Percentiles rank a stretch among this genome's conserved stretches.
phyloP scores from a whole-genome alignment of 495 filamentous ascomycete species.

The Talaromyces trachyspermus region DNA sequence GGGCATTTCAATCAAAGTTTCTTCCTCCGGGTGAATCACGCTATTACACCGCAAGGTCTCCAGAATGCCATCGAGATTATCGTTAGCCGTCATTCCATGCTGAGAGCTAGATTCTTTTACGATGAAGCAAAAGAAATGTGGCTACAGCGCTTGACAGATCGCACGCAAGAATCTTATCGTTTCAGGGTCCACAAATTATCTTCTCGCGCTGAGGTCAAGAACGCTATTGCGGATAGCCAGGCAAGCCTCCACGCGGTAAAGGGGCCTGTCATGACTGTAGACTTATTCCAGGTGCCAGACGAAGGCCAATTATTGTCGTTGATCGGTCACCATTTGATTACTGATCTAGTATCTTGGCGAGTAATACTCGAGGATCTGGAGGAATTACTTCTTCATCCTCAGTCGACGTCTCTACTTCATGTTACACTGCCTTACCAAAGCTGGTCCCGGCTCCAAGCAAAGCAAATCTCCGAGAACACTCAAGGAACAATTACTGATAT shows the following conservation, averaged over 20 bases:
- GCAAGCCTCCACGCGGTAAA: slow-evolving; percentile 34
- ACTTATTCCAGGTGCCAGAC: slow-evolving; percentile 43
- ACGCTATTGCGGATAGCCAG: slow-evolving; percentile 31
- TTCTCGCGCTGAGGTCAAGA: slow-evolving; percentile 21
- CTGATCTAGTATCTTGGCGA: slow-evolving; percentile 66
- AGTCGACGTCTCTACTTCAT: slow-evolving; percentile 20
- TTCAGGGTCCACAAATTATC: slow-evolving; percentile 19
- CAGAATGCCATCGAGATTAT: slow-evolving; percentile 48
- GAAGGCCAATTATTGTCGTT: slow-evolving; percentile 50
- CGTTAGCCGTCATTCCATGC: slow-evolving; percentile 61
- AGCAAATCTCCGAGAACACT: slow-evolving; percentile 22
- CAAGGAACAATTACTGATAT: slow-evolving; percentile 21
- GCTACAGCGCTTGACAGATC: slow-evolving; percentile 30
- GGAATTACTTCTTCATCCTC: slow-evolving; percentile 46
- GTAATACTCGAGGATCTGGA: slow-evolving; percentile 62
- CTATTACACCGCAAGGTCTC: slow-evolving; percentile 39
- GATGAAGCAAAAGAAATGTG: slow-evolving; percentile 17
- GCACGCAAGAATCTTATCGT: slow-evolving; percentile 32
- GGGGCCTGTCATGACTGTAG: slow-evolving; percentile 37
- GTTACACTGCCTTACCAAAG: slow-evolving; percentile 53
- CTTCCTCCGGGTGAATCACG: slow-evolving; percentile 48
- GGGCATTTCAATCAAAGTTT: slow-evolving; percentile 73
- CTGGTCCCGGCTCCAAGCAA: slow-evolving; percentile 47
- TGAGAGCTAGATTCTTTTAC: slow-evolving; percentile 56
- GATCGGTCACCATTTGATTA: slow-evolving; percentile 58